Evolutionary conservation across 176 grass and related monocot genomes (phyloP), one percentile per base, ranked within the genome.

Genomic region (Pontederia crassipes): DNA sequence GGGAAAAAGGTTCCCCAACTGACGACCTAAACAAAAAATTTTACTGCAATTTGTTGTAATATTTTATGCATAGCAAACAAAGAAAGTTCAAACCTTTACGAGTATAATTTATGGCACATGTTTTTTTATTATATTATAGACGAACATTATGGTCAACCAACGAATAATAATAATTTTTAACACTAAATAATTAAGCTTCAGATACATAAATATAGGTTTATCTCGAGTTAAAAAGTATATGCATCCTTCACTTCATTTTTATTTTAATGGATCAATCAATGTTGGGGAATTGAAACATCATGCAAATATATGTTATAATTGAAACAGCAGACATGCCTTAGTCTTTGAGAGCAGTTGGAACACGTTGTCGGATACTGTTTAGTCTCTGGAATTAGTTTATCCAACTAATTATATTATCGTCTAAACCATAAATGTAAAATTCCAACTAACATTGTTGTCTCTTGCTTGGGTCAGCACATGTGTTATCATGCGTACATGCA

Each of bases 401-500:
- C 32, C 32, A 40, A 40, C 32, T 40, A 40, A 40, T 40, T 24
- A 24, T 24, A 40, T 40, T 40, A 26, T 17, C 11, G 32, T 56
- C 32, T 27, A 55, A 60, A 16, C 4, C 55, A 47, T 28, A 12
- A 0, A 45, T 27, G 50, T n/a, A 27, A 68, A 54, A 18, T 10
- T 15, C 15, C 73, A 88, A 90, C 86, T 84, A 87, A 84, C 77
- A 57, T 40, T 7, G 6, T 71, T 77, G 81, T 86, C 87, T 73
- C 46, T 78, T 81, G 62, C 73, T 20, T 67, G 72, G 40, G 68
- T 82, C 70, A 73, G 73, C 69, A 69, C 24, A 69, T n/a, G 9
- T 56, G 50, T 71, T 65, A 40, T 62, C 57, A 15, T 63, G 55
- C 32, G 32, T 40, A 40, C 32, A 40, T 40, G 32, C 6, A 7